These are phyloP conservation scores for Begonia loranthoides DNA, from an alignment of 306 rosid species.

Conservation along the genomic window DNA sequence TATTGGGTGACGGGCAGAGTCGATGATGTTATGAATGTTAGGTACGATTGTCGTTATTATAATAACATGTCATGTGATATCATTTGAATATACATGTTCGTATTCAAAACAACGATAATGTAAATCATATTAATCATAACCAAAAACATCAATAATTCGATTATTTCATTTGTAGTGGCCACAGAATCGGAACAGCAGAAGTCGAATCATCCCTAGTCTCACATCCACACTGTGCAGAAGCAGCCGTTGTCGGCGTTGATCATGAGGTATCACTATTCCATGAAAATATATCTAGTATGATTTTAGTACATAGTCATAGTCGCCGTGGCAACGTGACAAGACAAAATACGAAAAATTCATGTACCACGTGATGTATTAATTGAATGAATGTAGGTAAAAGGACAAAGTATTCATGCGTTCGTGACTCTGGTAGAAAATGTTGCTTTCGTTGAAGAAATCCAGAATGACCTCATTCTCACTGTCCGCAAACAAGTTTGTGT, in stretches of 20 bases:
- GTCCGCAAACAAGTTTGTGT: slow-evolving; percentile 63
- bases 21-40: slow-evolving; percentile 89
- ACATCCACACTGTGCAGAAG: slow-evolving; percentile 75
- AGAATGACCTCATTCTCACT: slow-evolving; percentile 42
- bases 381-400: slow-evolving; percentile 49
- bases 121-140: too few relatives aligned
- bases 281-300: too few relatives aligned
- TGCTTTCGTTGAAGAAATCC: slow-evolving; percentile 64
- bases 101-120: too few relatives aligned
- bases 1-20: slow-evolving; percentile 94
- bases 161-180: slow-evolving; percentile 45
- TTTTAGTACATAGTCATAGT: too few relatives aligned
- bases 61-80: too few relatives aligned
- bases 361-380: too few relatives aligned
- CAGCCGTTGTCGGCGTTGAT: slow-evolving; percentile 89
- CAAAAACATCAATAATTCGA: too few relatives aligned
- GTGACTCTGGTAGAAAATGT: slow-evolving; percentile 67
- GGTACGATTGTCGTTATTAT: slow-evolving; percentile 19
- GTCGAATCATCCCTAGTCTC: slow-evolving; percentile 89
- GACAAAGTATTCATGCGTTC: slow-evolving; percentile 81
- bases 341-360: too few relatives aligned
- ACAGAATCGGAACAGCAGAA: slow-evolving; percentile 93
- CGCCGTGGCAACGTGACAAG: too few relatives aligned
- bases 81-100: too few relatives aligned
- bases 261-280: slow-evolving; percentile 45